Evolutionary conservation across 805 yeast genomes (phyloP), one percentile per base, ranked within the genome.

Genomic region (Teunomyces kruisii): DNA sequence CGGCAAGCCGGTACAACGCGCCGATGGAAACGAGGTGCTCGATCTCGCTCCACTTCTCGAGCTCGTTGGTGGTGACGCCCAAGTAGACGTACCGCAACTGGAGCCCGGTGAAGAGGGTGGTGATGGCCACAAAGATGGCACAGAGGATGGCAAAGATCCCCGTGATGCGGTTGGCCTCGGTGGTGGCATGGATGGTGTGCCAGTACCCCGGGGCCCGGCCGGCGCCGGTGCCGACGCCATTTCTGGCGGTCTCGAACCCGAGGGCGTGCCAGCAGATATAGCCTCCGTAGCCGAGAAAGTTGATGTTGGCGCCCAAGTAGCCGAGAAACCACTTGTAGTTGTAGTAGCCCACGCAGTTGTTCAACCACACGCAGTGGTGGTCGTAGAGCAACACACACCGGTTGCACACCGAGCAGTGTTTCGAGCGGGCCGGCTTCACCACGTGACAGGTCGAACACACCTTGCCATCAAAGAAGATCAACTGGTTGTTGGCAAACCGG

Each of bases 41-140:
- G 10, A 87, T 71, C 3, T 74, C 80, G 14, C 68, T 77, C 95
- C 95, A 87, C 57, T 87, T 87, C 41, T 72, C 80, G 13, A 78
- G 67, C 61, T 87, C 96, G 55, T 84, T 85, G 3, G 91, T 84
- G 9, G 94, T 86, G 59, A 82, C 82, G 0, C 96, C 96, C 33
- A 77, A 70, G 50, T 72, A 75, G 2, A 86, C 65, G 50, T 79
- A 72, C 27, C 72, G 57, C 19, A 80, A 32, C 51, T 83, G 87
- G 46, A 9, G 62, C 48, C 17, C 45, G 7, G 50, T 36, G 43
- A 59, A 61, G 19, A 53, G 47, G 5, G 46, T 26, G 9, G 75
- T 65, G n/a, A 81, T 62, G 1, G 76, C 46, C 2, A 71, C 62
- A 45, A 81, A 71, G 12, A 72, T 43, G 1, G 64, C 58, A n/a